Evolutionary conservation across 768 basidiomycete genomes (phyloP).

Genomic region (Mycena vulgaris): DNA sequence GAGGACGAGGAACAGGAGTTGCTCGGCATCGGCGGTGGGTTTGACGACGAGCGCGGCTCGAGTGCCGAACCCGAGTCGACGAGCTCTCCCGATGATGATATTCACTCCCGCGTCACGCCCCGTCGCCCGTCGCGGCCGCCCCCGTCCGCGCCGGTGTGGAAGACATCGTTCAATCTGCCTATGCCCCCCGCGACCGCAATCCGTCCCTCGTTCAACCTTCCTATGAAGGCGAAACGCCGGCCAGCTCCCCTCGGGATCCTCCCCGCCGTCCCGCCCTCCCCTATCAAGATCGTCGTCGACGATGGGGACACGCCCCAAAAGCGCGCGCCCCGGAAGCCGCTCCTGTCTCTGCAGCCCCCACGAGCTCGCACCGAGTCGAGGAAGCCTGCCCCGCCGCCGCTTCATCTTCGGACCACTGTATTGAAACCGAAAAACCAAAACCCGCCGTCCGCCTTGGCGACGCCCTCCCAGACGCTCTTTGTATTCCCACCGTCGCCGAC

Average conservation of each 20-base stretch:
- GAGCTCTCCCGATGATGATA: constrained; percentile 63
- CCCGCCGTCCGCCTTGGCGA: constrained; percentile 51
- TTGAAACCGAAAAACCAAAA: constrained; percentile 51
- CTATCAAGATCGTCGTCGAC: constrained; percentile 67
- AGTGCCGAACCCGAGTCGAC: constrained; percentile 53
- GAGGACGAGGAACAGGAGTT: constrained; percentile 86
- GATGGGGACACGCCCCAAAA: constrained; percentile 37
- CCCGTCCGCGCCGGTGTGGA: constrained; percentile 72
- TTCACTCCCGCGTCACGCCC: constrained; percentile 45
- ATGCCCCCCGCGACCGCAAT: constrained; percentile 69
- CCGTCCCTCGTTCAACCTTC: constrained; percentile 65
- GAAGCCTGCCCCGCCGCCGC: constrained; percentile 70
- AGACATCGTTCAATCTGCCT: constrained; percentile 69
- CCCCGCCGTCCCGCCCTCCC: constrained; percentile 83
- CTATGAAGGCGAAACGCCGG: constrained; percentile 70
- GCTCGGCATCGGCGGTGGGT: constrained; percentile 78
- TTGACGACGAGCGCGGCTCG: constrained; percentile 61
- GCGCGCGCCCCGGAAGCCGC: constrained; percentile 40
- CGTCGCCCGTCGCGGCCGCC: constrained; percentile 55
- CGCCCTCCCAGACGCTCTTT: constrained; percentile 88
- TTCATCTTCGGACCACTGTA: constrained; percentile 62
- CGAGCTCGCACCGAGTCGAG: constrained; percentile 70
- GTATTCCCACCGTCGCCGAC: constrained; percentile 88
- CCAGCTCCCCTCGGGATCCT: constrained; percentile 74
- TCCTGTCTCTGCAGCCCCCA: constrained; percentile 51